Evolutionary conservation across 371 early-diverging fungal genomes (phyloP).

Genomic region (Parasitella parasitica): DNA sequence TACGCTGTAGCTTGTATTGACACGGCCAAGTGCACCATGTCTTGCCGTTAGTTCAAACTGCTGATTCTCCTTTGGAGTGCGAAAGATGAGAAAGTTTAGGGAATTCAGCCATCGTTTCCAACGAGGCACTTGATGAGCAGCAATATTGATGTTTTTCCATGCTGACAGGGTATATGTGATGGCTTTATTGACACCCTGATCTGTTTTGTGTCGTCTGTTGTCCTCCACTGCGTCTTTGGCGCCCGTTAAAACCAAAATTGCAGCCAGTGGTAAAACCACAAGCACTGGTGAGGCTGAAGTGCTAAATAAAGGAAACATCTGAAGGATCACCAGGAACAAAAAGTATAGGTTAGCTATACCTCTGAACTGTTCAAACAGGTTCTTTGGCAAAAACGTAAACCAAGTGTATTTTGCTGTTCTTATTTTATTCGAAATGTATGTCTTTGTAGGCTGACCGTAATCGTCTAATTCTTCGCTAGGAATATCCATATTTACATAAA

Average conservation of each 20-base stretch:
- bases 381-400: conserved; percentile 90
- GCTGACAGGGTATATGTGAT: conserved; percentile 50
- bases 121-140: conserved; percentile 40
- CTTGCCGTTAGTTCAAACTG: conserved; percentile 11
- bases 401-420: conserved; percentile 85
- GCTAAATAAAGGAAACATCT: conserved; percentile 74
- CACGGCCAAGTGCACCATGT: neutral
- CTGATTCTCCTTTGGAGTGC: neutral
- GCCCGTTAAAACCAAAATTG: conserved; percentile 85
- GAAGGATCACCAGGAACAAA: conserved; percentile 83
- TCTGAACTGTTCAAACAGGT: conserved; percentile 91
- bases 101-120: conserved; percentile 21
- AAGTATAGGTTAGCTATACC: conserved; percentile 95
- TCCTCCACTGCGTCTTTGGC: conserved; percentile 96
- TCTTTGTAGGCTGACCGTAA: conserved; percentile 36
- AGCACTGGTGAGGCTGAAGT: conserved; percentile 71
- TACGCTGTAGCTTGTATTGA: neutral
- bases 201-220: conserved; percentile 84
- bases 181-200: conserved; percentile 73
- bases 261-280: conserved; percentile 81
- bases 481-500: conserved; percentile 50
- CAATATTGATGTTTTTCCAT: conserved; percentile 62
- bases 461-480: conserved; percentile 40
- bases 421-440: conserved; percentile 65
- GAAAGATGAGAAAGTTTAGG: neutral